A percentile compares a stretch with the other conserved stretches of the same genome.
phyloP scores from a whole-genome alignment of 2,329 filamentous ascomycete genomes.

The Endoconidiophora polonica region DNA sequence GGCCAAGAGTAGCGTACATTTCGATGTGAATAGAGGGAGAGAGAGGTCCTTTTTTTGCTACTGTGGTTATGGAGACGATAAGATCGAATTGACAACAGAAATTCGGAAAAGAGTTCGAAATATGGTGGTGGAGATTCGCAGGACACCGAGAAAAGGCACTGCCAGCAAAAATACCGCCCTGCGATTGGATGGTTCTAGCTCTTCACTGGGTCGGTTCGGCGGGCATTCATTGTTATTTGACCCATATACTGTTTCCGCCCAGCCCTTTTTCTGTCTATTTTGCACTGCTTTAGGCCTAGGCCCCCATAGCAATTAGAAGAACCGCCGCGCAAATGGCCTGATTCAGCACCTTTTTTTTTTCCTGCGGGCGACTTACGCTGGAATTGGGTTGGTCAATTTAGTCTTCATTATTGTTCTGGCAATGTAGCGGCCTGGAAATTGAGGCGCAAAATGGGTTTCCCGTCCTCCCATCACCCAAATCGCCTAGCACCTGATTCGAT shows the following conservation, averaged over 20 bases:
- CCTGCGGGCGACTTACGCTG: not conserved
- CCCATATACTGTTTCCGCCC: not conserved
- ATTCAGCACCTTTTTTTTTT: too few relatives aligned
- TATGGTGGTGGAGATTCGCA: conserved; percentile 1
- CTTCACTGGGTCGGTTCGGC: not conserved
- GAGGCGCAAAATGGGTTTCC: conserved; percentile 2
- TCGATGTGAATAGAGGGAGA: conserved; percentile 13
- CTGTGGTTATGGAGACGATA: not conserved
- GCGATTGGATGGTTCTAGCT: conserved; percentile 2
- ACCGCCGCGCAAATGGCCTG: too few relatives aligned
- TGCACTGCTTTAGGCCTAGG: too few relatives aligned
- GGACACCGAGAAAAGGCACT: conserved; percentile 1
- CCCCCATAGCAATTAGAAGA: too few relatives aligned
- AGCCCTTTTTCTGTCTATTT: too few relatives aligned
- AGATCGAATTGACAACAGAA: conserved; percentile 13
- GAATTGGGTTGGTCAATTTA: not conserved
- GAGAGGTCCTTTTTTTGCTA: not conserved
- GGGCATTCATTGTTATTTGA: not conserved
- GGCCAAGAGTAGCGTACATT: conserved; percentile 49
- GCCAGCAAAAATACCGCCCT: conserved; percentile 1
- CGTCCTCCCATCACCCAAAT: conserved; percentile 14
- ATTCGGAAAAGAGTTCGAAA: conserved; percentile 18
- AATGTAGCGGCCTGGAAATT: conserved; percentile 4
- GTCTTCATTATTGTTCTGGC: not conserved
- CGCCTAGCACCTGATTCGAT: conserved; percentile 28